Conservation (phyloP, 169 alveolate genomes). For the Theileria parva region DNA sequence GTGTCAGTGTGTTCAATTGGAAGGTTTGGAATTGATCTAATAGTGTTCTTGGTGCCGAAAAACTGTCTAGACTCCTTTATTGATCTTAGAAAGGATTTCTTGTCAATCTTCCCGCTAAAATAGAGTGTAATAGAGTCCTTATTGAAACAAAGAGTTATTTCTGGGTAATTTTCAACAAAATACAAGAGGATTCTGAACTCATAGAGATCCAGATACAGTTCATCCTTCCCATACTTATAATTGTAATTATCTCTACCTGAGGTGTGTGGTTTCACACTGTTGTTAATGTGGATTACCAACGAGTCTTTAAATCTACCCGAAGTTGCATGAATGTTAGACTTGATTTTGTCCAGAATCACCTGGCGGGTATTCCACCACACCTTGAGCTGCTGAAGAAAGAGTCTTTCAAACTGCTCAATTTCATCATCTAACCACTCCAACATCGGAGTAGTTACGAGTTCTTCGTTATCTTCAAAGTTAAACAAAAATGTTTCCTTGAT, state of each 20-base stretch:
- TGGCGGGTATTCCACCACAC: constrained; percentile 62
- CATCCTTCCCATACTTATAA: constrained; percentile 2
- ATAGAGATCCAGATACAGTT: constrained; percentile 9
- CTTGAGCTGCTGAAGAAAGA: constrained; percentile 43
- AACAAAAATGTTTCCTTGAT: background rate
- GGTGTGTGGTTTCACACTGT: background rate
- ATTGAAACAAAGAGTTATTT: constrained; percentile 2
- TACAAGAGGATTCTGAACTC: constrained; percentile 29
- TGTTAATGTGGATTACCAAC: background rate
- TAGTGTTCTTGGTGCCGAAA: constrained; percentile 18
- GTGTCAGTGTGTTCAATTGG: constrained; percentile 28
- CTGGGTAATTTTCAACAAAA: constrained; percentile 40
- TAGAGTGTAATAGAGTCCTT: constrained; percentile 4
- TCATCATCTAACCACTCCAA: constrained; percentile 7
- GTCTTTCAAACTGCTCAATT: constrained; percentile 19
- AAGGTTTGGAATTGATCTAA: constrained; percentile 37
- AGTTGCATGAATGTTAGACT: constrained; percentile 12
- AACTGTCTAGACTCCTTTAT: constrained; percentile 19
- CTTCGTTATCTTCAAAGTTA: background rate
- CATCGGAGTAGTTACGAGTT: constrained; percentile 2
- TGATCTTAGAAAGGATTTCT: constrained; percentile 9
- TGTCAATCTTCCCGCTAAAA: background rate
- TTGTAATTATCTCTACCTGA: background rate
- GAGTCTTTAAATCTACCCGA: constrained; percentile 3
- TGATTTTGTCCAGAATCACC: constrained; percentile 16